Evolutionary conservation across 768 basidiomycete species (phyloP).

Genomic region (Lyophyllum decastes): DNA sequence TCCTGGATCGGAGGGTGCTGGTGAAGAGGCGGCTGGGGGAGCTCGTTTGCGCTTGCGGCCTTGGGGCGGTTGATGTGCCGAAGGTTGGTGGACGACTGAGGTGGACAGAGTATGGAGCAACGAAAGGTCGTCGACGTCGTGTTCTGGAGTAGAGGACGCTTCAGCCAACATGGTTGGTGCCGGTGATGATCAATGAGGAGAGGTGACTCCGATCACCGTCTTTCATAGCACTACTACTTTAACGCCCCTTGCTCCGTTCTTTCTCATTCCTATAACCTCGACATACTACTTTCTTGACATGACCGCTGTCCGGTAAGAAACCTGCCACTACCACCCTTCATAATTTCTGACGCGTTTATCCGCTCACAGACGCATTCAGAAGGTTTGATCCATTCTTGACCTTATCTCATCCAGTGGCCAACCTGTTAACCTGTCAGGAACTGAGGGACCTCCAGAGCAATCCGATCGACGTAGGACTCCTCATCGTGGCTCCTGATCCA

Average conservation of each 20-base stretch:
- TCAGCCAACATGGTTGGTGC: slow-evolving; percentile 29
- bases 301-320: slow-evolving; percentile 42
- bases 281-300: slow-evolving; percentile 6
- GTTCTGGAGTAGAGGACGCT: slow-evolving; percentile 32
- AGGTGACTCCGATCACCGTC: background rate
- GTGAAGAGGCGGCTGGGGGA: slow-evolving; percentile 51
- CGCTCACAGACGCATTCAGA: slow-evolving; percentile 67
- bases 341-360: slow-evolving; percentile 20
- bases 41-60: slow-evolving; percentile 60
- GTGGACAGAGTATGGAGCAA: slow-evolving; percentile 4
- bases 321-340: slow-evolving; percentile 4
- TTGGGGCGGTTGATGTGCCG: slow-evolving; percentile 23
- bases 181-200: background rate
- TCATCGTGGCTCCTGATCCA: slow-evolving; percentile 11
- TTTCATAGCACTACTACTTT: too few species aligned
- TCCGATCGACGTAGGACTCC: slow-evolving; percentile 58
- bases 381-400: slow-evolving; percentile 39
- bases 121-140: slow-evolving; percentile 20
- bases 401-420: background rate
- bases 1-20: slow-evolving; percentile 57
- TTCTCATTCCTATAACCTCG: background rate
- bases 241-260: background rate
- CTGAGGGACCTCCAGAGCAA: slow-evolving; percentile 57
- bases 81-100: background rate
- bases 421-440: slow-evolving; percentile 50